phyloP scores from a whole-genome alignment of 345 rosid genomes.

The Eucalyptus leucophloia region DNA sequence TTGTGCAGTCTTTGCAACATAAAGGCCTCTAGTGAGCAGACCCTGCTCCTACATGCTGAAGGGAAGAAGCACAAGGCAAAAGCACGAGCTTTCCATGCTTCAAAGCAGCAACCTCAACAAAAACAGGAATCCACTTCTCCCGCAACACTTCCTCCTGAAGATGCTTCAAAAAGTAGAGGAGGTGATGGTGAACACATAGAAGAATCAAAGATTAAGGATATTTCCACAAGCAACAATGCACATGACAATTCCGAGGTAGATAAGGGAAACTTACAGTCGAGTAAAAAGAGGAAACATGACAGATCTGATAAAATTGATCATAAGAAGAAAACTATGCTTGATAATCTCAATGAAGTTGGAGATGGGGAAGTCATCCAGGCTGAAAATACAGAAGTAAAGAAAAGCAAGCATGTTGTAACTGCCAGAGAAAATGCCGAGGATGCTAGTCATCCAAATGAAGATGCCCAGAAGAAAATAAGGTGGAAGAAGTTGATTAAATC shows the following conservation, averaged over 20 bases:
- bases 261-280: conserved; percentile 15
- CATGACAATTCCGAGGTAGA: conserved; percentile 1
- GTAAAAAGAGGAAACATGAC: conserved; percentile 52
- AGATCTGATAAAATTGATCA: not conserved
- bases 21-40: conserved; percentile 72
- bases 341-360: not conserved
- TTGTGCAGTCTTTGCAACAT: conserved; percentile 67
- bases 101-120: conserved; percentile 32
- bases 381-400: conserved; percentile 22
- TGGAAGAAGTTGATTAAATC: conserved; percentile 74
- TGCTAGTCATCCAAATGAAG: conserved; percentile 6
- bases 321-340: not conserved
- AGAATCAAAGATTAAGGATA: conserved; percentile 16
- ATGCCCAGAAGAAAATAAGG: conserved; percentile 37
- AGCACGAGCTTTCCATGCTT: conserved; percentile 61
- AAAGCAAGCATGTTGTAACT: conserved; percentile 5
- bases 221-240: not conserved
- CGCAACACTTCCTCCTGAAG: conserved; percentile 11
- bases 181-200: not conserved
- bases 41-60: conserved; percentile 83
- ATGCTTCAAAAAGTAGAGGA: conserved; percentile 7
- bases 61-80: conserved; percentile 88
- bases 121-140: conserved; percentile 21
- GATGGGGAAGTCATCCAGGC: conserved; percentile 29
- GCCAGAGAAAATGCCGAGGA: conserved; percentile 2